These are phyloP conservation scores for Fusarium dimerum DNA, from an alignment of 2,329 filamentous ascomycete species.

Conservation along the genomic window DNA sequence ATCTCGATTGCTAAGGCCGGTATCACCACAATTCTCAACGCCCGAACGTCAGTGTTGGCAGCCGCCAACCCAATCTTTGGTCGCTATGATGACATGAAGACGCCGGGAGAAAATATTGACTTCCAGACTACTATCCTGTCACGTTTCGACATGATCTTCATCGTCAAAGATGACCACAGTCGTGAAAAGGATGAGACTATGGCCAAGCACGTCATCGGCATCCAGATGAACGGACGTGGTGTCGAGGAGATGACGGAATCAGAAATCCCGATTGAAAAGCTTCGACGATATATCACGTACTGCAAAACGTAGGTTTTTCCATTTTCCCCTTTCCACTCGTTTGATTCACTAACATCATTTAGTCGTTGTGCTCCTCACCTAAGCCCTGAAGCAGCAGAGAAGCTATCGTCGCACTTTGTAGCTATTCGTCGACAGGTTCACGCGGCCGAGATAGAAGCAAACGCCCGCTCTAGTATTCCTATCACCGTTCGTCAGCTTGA, in stretches of 20 bases:
- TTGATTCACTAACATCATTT: conserved; percentile 30
- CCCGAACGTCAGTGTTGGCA: conserved; percentile 89
- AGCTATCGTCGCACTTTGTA: conserved; percentile 95
- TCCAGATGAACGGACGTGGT: conserved; percentile 89
- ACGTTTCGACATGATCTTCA: conserved; percentile 99
- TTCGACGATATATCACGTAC: conserved; percentile 96
- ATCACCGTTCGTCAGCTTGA: conserved; percentile 98
- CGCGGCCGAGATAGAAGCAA: conserved; percentile 84
- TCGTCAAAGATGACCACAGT: conserved; percentile 93
- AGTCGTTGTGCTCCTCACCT: conserved; percentile 91
- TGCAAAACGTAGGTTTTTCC: conserved; percentile 77
- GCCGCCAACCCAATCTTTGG: conserved; percentile 98
- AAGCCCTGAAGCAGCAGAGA: conserved; percentile 87
- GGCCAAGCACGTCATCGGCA: conserved; percentile 94
- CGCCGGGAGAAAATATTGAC: conserved; percentile 96
- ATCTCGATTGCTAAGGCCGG: conserved; percentile 99
- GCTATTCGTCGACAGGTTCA: conserved; percentile 94
- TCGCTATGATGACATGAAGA: conserved; percentile 96
- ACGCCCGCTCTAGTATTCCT: conserved; percentile 88
- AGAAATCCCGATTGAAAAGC: conserved; percentile 92
- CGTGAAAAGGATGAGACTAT: conserved; percentile 88
- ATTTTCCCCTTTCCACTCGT: no score
- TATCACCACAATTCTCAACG: conserved; percentile 97
- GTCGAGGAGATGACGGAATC: conserved; percentile 81
- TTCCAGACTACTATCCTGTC: conserved; percentile 98